Evolutionary conservation across 768 basidiomycete species (phyloP), one percentile per base, ranked within the genome.

Genomic region (Mycena kentingensis): DNA sequence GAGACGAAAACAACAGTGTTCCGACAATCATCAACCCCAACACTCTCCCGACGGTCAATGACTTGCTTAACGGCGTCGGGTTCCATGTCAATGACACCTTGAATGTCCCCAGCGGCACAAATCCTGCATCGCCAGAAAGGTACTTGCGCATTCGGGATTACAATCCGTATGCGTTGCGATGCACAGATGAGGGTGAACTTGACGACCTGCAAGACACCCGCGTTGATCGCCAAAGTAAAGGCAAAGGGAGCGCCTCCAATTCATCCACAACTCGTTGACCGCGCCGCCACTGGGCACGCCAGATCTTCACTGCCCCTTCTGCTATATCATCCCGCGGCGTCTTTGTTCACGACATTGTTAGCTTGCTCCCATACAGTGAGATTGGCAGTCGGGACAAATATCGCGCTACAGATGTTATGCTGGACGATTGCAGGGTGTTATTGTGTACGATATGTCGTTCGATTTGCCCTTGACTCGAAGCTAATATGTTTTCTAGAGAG

Each of bases 401-500:
- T 54, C 72, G 77, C 56, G 75, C 79, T 36, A 79, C 77, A 44
- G 79, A 81, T 63, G 79, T 78, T 45, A 81, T 81, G 80, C 77
- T 81, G 73, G 81, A 81, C 62, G 79, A 79, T 57, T 73, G 70
- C 55, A 63, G 79, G 52, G 55, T 83, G 44, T 63, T 81, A 51
- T 60, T 82, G 44, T 65, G 81, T 36, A 76, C 77, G 72, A 79
- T 80, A 41, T 5, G 69, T 64, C 10, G 4, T 43, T 27, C 36
- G 6, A 24, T 42, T 32, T 32, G 8, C 16, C 31, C 16, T 32
- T 32, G 10, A 32, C 16, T 32, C 31, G 8, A 19, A 25, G 41
- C 41, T 42, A 24, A 42, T 24, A 13, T 22, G 12, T 24, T 19
- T 26, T 22, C 5, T n/a, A 42, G 41, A 21, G 41, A 26, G 41